Conservation (phyloP, 176 grass and related monocot species). For the Oropetium thomaeum region DNA sequence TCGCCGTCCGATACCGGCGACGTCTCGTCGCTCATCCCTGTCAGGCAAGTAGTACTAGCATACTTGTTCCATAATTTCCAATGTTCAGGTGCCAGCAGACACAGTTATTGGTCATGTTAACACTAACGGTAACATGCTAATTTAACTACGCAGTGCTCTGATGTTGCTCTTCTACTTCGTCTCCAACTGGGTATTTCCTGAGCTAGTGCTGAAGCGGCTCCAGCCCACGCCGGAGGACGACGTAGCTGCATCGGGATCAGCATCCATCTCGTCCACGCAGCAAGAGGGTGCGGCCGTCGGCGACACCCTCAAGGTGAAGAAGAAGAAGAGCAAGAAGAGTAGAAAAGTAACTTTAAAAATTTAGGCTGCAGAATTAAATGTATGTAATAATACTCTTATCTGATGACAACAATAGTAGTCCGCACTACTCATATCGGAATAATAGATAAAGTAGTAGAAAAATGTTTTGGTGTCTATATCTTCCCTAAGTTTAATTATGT, state of each 20-base stretch:
- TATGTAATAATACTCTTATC: background rate
- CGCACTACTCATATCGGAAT: no score
- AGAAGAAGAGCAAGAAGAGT: conserved; percentile 38
- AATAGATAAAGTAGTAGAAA: no score
- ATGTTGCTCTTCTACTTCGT: conserved; percentile 52
- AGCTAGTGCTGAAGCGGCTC: conserved; percentile 36
- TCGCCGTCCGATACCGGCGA: conserved; percentile 44
- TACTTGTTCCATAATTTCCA: background rate
- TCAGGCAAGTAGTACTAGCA: conserved; percentile 24
- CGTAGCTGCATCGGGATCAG: background rate
- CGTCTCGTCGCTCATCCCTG: conserved; percentile 42
- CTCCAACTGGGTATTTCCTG: conserved; percentile 49
- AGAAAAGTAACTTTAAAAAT: conserved; percentile 18
- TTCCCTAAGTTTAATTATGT: no score
- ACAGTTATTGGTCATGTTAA: background rate
- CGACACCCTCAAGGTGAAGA: conserved; percentile 12
- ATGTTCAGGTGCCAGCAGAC: background rate
- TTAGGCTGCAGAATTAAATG: background rate
- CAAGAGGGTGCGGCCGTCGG: background rate
- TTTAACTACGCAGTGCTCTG: conserved; percentile 10
- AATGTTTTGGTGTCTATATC: no score
- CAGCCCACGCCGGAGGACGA: conserved; percentile 6
- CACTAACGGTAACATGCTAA: background rate
- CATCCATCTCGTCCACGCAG: conserved; percentile 7
- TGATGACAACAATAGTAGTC: background rate